A percentile compares a stretch with the other conserved stretches of the same genome.
phyloP scores from a whole-genome alignment of 192 early-diverging fungal genomes.

The Coemansia sp. region DNA sequence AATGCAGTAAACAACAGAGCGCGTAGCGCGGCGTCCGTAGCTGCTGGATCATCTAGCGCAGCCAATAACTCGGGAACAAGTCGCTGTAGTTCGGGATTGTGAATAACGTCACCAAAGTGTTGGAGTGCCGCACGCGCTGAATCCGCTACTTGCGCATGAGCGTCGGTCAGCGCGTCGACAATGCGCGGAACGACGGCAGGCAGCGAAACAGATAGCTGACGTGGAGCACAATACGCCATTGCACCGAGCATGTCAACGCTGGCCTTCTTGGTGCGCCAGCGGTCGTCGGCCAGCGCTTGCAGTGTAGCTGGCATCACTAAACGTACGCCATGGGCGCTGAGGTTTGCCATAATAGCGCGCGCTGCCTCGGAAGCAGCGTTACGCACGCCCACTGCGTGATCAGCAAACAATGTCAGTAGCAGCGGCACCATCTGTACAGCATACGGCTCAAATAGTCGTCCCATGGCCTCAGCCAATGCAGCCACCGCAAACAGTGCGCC shows the following conservation, averaged over 20 bases:
- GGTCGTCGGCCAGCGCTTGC: conserved; percentile 80
- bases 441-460: conserved; percentile 95
- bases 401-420: conserved; percentile 85
- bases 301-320: conserved; percentile 88
- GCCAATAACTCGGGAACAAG: conserved; percentile 84
- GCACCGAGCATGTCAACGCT: conserved; percentile 89
- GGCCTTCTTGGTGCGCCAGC: conserved; percentile 98
- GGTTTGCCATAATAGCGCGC: conserved; percentile 90
- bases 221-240: conserved; percentile 95
- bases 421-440: conserved; percentile 90
- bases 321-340: conserved; percentile 96
- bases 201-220: conserved; percentile 86
- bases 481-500: conserved; percentile 95
- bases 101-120: conserved; percentile 92
- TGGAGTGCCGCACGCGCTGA: conserved; percentile 81
- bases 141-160: conserved; percentile 87
- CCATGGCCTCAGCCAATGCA: conserved; percentile 78
- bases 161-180: conserved; percentile 88
- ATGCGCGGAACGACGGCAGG: conserved; percentile 91
- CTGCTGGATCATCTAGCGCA: conserved; percentile 86
- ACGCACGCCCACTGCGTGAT: conserved; percentile 78
- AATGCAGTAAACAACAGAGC: conserved; percentile 92
- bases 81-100: conserved; percentile 94
- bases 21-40: conserved; percentile 74
- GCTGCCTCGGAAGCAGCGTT: conserved; percentile 87